Base-by-base conservation (phyloP, 2,329 filamentous ascomycete species). In the Harringtonia aguacate region DNA sequence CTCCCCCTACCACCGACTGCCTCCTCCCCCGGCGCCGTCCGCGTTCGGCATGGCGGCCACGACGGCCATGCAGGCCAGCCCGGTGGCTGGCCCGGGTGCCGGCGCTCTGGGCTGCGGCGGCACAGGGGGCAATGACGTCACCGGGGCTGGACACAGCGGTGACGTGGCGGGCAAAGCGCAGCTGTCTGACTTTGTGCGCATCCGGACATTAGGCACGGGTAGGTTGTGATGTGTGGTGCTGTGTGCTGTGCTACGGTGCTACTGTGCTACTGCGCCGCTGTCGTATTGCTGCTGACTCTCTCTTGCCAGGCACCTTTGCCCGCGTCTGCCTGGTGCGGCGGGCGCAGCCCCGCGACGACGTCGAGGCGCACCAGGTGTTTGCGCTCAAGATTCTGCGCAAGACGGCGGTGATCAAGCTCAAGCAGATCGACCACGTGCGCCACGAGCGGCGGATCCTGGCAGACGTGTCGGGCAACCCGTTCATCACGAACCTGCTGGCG, bases 341-440 rank as follows among this genome's bases (percentile, higher is more conserved):
- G 31, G 71, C 75, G 35, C 70, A 67, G 43, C 61, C 66, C 44
- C 56, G 59, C 60, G 58, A 50, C 42, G 58, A 72, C 20, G 66
- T 66, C 31, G 76, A 81, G 54, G 67, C 69, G 49, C 69, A 73
- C 56, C 75, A 79, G 53, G 82, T 89, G n/a, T 89, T 81, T 62
- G 84, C 84, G 37, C 72, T 90, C 56, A 90, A 90, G 70, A 86
- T 88, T 45, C 63, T 90, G 51, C 78, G 84, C 50, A 82, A 82
- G 58, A 71, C 76, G 44, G 73, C 81, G 55, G 81, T 92, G 36
- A 83, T 92, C 60, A 81, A 81, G 50, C 73, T 90, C 46, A 90
- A 90, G 69, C 86, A 92, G 58, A 81, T 90, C 53, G 85, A 90
- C 63, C 86, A 92, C 62, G 85, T 90, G 44, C 81, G 84, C 48